Base-by-base conservation (phyloP, 2,329 filamentous ascomycete species). In the Ramichloridium luteum region DNA sequence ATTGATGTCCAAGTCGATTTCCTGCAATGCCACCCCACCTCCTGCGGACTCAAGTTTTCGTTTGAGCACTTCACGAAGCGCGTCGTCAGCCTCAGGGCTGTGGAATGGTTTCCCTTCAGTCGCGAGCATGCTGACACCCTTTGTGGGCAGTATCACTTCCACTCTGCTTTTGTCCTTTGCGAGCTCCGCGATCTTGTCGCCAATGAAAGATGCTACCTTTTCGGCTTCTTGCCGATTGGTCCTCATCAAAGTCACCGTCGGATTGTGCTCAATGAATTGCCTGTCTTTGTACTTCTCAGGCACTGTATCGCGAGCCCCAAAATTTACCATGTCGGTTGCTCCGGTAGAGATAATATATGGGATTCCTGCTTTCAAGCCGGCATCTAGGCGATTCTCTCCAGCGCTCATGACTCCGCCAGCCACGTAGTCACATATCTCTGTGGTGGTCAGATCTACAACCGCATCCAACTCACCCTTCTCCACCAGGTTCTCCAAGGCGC, bases 371-470 rank as follows among this genome's bases (percentile, higher is more conserved):
- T 61, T 55, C 0, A 68, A 61, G 0, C 72, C 73, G 0, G 72
- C 71, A 13, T 67, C 63, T 2, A 83, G 59, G 13, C 78, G 60
- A 4, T 57, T 46, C 1, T 62, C 56, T 0, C 72, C 74, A 0
- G 76, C 75, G 16, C 64, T 67, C 57, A 82, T 67, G 3, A 72
- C 63, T 1, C 77, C 77, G 0, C 74, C 77, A 11, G 69, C 67
- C 1, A 80, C 40, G 28, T 72, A 57, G 45, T 82, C 77, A 26
- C 69, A 70, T 12, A 80, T 64, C 46, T 83, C 78, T 0, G 75
- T 79, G 0, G 77, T 81, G 0, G 78, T 82, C n/a, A 82, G 54
- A 46, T 83, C 78, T 3, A 81, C 55, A 0, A 81, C 65, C 1
- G 70, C 77, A 44, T 80, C 73, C 2, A 83, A 57, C n/a, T 59